Base-by-base conservation (phyloP, 73 alveolate genomes). In the Stentor roeselii region DNA sequence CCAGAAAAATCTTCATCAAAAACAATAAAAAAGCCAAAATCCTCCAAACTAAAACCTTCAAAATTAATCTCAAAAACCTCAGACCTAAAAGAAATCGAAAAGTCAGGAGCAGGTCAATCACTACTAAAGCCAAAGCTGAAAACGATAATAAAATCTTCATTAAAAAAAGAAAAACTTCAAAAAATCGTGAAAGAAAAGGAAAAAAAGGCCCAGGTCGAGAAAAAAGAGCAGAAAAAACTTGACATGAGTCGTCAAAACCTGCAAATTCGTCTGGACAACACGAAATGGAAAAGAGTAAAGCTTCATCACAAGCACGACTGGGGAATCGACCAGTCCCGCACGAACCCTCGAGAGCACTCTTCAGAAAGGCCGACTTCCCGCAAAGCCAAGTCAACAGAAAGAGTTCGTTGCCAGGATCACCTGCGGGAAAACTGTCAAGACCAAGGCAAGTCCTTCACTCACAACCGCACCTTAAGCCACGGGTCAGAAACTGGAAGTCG, bases 161-260 rank as follows among this genome's bases (percentile, higher is more conserved):
- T 67, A 40, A 67, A 67, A 32, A 67, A 67, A 67, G 80, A 67
- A 67, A 67, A 67, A 67, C 21, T 67, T 40, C 21, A 67, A 2
- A 67, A 67, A 32, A 32, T 67, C 2, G 21, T 14, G 34, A 67
- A n/a, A 30, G 80, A n/a, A 1, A 67, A 67, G 34, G 80, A 67
- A 2, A 32, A 67, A 67, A n/a, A 34, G 34, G 80, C 15, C 21
- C 21, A 27, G 50, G 37, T 11, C n/a, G 80, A 67, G 37, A 67
- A 27, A 32, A 21, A 21, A 2, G 80, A 30, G 50, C 11, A 21
- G 42, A 67, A 67, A 32, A 67, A 67, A 67, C n/a, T 27, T 27
- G 80, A 67, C 14, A 67, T 67, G 34, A 21, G 21, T 21, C 21
- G 34, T 2, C 80, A 67, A 32, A 67, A 67, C 37, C 14, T 21